Evolutionary conservation across 2,329 filamentous ascomycete genomes (phyloP).

Genomic region (Sporothrix phasma): DNA sequence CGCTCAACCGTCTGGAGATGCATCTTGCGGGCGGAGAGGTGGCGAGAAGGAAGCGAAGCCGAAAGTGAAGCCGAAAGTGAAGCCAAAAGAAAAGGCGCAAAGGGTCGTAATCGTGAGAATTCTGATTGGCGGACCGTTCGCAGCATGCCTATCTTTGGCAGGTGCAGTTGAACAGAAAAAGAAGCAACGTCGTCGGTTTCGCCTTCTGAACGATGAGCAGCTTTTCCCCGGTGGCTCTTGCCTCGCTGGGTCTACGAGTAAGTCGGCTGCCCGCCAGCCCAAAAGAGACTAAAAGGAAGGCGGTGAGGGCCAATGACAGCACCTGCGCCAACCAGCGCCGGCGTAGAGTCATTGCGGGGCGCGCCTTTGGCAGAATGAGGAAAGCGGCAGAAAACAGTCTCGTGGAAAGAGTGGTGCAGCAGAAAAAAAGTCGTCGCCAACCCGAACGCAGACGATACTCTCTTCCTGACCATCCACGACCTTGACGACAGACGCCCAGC

Average conservation of each 20-base stretch:
- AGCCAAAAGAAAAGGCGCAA: neutral
- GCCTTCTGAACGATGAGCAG: neutral
- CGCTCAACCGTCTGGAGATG: slow-evolving; percentile 23
- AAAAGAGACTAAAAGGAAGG: neutral
- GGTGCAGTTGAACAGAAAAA: neutral
- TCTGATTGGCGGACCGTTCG: neutral
- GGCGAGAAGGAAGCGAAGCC: too few relatives aligned
- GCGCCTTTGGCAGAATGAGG: neutral
- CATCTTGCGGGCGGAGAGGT: slow-evolving; percentile 19
- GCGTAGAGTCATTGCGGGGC: slow-evolving; percentile 13
- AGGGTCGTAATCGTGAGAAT: neutral
- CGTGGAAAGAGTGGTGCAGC: neutral
- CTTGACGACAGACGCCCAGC: neutral
- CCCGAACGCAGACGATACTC: neutral
- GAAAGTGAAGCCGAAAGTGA: neutral
- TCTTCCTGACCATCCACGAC: neutral
- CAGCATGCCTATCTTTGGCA: neutral
- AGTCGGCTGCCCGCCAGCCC: neutral
- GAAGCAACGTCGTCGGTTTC: neutral
- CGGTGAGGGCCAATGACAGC: neutral
- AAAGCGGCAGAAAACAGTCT: slow-evolving; percentile 10
- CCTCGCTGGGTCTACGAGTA: neutral
- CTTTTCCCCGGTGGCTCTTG: neutral
- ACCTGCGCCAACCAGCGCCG: neutral
- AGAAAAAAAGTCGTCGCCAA: slow-evolving; percentile 13